Conservation (phyloP, 371 early-diverging fungal genomes). For the Lichtheimia ramosa region DNA sequence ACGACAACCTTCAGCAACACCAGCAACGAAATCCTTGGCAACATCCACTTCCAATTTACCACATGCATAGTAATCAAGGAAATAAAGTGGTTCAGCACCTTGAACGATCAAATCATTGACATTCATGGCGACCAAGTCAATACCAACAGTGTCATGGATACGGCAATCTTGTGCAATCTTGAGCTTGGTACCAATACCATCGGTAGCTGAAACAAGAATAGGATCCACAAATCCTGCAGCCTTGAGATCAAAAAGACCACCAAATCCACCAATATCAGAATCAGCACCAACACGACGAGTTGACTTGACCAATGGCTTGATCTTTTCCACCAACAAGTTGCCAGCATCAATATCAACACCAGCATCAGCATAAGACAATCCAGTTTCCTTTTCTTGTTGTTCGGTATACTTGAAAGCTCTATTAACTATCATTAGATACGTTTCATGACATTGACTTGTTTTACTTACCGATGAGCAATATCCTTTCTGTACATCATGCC, state of each 20-base stretch:
- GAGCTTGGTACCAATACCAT: constrained; percentile 98
- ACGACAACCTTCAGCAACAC: constrained; percentile 93
- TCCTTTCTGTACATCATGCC: constrained; percentile 86
- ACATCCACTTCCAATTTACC: constrained; percentile 91
- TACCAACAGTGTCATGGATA: constrained; percentile 90
- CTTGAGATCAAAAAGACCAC: constrained; percentile 94
- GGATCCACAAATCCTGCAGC: constrained; percentile 91
- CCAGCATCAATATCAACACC: constrained; percentile 97
- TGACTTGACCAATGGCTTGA: constrained; percentile 91
- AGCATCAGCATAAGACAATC: constrained; percentile 88
- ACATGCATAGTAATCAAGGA: constrained; percentile 97
- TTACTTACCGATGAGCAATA: constrained; percentile 77
- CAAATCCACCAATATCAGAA: constrained; percentile 97
- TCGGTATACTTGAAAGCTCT: constrained; percentile 66
- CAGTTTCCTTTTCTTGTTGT: constrained; percentile 37
- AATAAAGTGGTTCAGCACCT: constrained; percentile 97
- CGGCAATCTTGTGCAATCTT: constrained; percentile 87
- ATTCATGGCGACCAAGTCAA: constrained; percentile 98
- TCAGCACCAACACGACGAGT: constrained; percentile 92
- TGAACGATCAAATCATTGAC: constrained; percentile 98
- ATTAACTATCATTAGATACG: too few species aligned
- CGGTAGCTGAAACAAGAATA: constrained; percentile 93
- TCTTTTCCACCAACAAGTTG: constrained; percentile 90
- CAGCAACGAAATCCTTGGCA: constrained; percentile 88
- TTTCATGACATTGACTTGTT: too few species aligned